Evolutionary conservation across 768 basidiomycete species (phyloP), one percentile per base, ranked within the genome.

Genomic region (Leucosporidium scottii): DNA sequence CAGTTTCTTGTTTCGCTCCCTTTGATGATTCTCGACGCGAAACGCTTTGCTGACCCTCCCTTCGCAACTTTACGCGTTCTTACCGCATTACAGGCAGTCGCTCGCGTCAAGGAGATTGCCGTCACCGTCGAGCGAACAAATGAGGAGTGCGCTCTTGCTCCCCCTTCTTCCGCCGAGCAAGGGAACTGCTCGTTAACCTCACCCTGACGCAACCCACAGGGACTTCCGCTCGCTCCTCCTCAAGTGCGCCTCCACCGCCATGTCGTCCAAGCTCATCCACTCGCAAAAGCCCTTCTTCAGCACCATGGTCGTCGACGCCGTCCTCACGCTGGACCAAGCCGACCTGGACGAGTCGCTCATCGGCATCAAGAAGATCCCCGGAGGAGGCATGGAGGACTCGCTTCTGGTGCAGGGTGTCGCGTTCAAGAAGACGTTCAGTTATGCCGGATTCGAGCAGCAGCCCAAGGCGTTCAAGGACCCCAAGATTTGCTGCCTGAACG

Each of bases 401-500:
- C 83, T 88, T 20, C 83, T 98, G 54, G 83, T 99, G 76, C 81
- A 82, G 65, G 94, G 96, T 49, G 96, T 99, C 58, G 86, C 96
- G 0, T 99, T 98, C 86, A 97, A 97, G 79, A 99, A 99, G 82
- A 99, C 96, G 0, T 99, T 99, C 80, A 93, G 93, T 3, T 99
- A 99, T 73, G 96, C 96, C 27, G 96, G 96, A 57, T 96, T 96
- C 25, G 96, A 99, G 77, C 96, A 99, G 79, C 94, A 98, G 77
- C 96, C 94, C 53, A 98, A 98, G 80, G 83, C 84, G 44, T 96
- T 98, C 83, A 81, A 81, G 70, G 77, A 94, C 75, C 92, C 94
- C 55, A 87, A 93, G 74, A 87, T 99, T 65, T 83, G 97, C 23
- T 93, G 92, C 76, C 79, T 99, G 65, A 99, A 99, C 77, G 94